These are phyloP conservation scores for Zelonia costaricensis DNA, from an alignment of 208 protist species.

Conservation along the genomic window DNA sequence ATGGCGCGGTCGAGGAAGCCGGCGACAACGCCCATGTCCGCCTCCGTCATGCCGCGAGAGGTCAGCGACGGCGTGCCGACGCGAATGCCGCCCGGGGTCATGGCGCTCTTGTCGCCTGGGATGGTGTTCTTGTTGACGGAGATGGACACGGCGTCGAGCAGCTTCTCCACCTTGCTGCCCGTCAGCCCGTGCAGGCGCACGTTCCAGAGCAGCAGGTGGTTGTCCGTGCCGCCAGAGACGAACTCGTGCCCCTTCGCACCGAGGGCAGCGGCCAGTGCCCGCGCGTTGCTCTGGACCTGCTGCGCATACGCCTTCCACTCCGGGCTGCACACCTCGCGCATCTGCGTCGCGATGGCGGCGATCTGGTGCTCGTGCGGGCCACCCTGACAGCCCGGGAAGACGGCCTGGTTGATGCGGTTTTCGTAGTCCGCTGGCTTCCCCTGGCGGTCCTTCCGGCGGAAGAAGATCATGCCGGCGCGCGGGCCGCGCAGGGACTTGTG, in stretches of 20 bases:
- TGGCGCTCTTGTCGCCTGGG: conserved; percentile 93
- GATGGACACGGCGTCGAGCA: conserved; percentile 91
- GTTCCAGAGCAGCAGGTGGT: conserved; percentile 98
- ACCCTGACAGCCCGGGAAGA: conserved; percentile 98
- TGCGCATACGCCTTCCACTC: conserved; percentile 95
- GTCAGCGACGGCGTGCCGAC: conserved; percentile 97
- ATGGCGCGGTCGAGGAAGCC: conserved; percentile 91
- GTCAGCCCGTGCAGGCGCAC: conserved; percentile 94
- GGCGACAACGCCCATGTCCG: conserved; percentile 90
- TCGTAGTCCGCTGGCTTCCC: conserved; percentile 90
- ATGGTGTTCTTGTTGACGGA: conserved; percentile 98
- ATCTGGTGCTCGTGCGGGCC: conserved; percentile 99
- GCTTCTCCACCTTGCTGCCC: conserved; percentile 97
- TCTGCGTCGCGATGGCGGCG: conserved; percentile 95
- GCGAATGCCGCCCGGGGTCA: conserved; percentile 94
- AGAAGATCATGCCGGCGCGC: conserved; percentile 98
- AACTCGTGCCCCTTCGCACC: conserved; percentile 88
- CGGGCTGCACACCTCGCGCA: conserved; percentile 92
- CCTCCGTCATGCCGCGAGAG: conserved; percentile 92
- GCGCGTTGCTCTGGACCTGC: conserved; percentile 93
- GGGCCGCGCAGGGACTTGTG: conserved; percentile 99
- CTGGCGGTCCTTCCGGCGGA: conserved; percentile 83
- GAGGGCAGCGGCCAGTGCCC: conserved; percentile 80
- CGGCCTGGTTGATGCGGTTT: conserved; percentile 95
- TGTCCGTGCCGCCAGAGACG: conserved; percentile 97